These are phyloP conservation scores for Aspergillus flavus DNA, from an alignment of 2,329 filamentous ascomycete genomes.

Conservation along the genomic window DNA sequence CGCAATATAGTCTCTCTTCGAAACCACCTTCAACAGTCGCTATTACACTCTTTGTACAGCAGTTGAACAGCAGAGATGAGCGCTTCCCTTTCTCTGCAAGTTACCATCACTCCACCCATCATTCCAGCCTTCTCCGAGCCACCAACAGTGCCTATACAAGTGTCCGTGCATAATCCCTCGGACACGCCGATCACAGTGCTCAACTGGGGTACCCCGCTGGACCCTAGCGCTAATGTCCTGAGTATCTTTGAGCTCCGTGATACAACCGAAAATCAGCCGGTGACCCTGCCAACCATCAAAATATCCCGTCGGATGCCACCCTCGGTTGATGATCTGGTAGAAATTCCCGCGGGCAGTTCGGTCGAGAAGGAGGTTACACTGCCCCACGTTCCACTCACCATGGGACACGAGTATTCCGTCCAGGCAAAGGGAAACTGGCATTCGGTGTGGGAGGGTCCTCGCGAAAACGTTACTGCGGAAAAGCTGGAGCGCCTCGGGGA, in stretches of 20 bases:
- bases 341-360: constrained; percentile 30
- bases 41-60: not conserved
- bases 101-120: constrained; percentile 21
- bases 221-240: constrained; percentile 33
- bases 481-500: constrained; percentile 24
- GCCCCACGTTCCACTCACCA: constrained; percentile 27
- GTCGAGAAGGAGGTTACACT: constrained; percentile 29
- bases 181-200: constrained; percentile 35
- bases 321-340: constrained; percentile 31
- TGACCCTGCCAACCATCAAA: constrained; percentile 34
- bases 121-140: constrained; percentile 15
- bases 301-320: constrained; percentile 38
- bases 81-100: constrained; percentile 12
- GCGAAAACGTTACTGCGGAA: constrained; percentile 26
- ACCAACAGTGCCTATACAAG: constrained; percentile 27
- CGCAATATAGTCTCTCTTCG: not conserved
- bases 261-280: constrained; percentile 18
- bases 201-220: constrained; percentile 42
- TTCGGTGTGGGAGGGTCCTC: constrained; percentile 33
- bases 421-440: constrained; percentile 40
- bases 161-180: constrained; percentile 32
- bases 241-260: constrained; percentile 35
- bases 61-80: not conserved
- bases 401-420: constrained; percentile 36
- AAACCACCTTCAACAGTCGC: no score